Conservation (phyloP, 352 stramenopile species). For the Pythium aphanidermatum region DNA sequence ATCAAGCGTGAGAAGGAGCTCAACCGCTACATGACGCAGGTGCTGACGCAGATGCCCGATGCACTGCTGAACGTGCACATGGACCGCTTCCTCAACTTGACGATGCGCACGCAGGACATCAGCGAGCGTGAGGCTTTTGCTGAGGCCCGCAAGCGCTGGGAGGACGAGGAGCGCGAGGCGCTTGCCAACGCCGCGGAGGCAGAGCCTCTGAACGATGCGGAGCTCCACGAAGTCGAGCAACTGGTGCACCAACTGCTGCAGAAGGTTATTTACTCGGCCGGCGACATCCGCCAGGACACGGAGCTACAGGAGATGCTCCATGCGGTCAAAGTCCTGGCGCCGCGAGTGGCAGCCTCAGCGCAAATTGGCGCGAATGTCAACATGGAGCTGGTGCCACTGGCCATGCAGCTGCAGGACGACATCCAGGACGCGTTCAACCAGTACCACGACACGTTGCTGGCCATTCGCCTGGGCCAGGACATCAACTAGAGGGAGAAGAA, state of each 20-base stretch:
- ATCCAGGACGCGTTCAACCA: slow-evolving; percentile 89
- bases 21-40: slow-evolving; percentile 89
- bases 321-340: slow-evolving; percentile 82
- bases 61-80: slow-evolving; percentile 85
- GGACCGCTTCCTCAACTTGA: slow-evolving; percentile 88
- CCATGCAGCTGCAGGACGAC: slow-evolving; percentile 88
- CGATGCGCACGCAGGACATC: slow-evolving; percentile 81
- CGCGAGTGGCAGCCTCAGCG: slow-evolving; percentile 70
- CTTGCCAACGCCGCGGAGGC: slow-evolving; percentile 80
- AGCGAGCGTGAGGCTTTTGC: slow-evolving; percentile 85
- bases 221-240: slow-evolving; percentile 86
- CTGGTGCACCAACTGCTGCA: slow-evolving; percentile 83
- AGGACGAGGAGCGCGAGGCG: slow-evolving; percentile 84
- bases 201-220: slow-evolving; percentile 80
- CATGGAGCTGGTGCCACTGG: slow-evolving; percentile 82
- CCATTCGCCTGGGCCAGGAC: slow-evolving; percentile 78
- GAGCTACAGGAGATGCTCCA: slow-evolving; percentile 89
- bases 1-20: slow-evolving; percentile 89
- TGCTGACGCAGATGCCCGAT: slow-evolving; percentile 88
- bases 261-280: slow-evolving; percentile 86
- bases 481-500: slow-evolving; percentile 14
- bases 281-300: slow-evolving; percentile 83
- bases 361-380: slow-evolving; percentile 87
- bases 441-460: slow-evolving; percentile 88
- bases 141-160: slow-evolving; percentile 81